Evolutionary conservation across 148 eudicot genomes (phyloP), one percentile per base, ranked within the genome.

Genomic region (Chenopodium formosanum): DNA sequence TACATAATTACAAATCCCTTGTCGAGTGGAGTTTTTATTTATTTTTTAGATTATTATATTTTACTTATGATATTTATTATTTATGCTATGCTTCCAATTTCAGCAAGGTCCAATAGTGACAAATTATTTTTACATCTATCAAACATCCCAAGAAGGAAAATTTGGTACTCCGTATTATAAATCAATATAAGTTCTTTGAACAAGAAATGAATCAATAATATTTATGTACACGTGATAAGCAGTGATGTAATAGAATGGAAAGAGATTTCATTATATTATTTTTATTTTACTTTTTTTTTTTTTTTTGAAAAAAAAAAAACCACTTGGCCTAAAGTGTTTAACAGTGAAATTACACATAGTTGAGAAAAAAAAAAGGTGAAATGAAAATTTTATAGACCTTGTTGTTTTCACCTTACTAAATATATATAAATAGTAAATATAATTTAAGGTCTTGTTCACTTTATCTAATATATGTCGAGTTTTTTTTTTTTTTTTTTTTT

Each of bases 101-200:
- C 27, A 56, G 78, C n/a, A 75, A 75, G 65, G 25, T 75, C 10
- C 37, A 19, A 58, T 75, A 27, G 19, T 56, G 78, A 31, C 64
- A 31, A 75, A 48, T 53, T 47, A 56, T 53, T 70, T 19, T 27
- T 40, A 70, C 25, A 70, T 40, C 74, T 4, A 56, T 56, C 53
- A 69, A 31, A 31, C 47, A 69, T 9, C 11, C 73, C 40, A 66
- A 16, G 46, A 34, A 34, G n/a, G 46, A 34, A 70, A 70, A 67
- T 13, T 23, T 9, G 70, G 14, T 12, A 27, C 29, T 27, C 29
- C 29, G 29, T 27, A 19, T 40, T 40, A 37, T 40, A 19, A 20
- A 70, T 70, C 48, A 40, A 40, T 9, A 22, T 16, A 23, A 20
- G 10, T 22, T 40, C 4, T 69, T 34, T 32, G 32, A 5, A 31